Evolutionary conservation across 352 stramenopile genomes (phyloP).

Genomic region (Globisporangium mamillatum): DNA sequence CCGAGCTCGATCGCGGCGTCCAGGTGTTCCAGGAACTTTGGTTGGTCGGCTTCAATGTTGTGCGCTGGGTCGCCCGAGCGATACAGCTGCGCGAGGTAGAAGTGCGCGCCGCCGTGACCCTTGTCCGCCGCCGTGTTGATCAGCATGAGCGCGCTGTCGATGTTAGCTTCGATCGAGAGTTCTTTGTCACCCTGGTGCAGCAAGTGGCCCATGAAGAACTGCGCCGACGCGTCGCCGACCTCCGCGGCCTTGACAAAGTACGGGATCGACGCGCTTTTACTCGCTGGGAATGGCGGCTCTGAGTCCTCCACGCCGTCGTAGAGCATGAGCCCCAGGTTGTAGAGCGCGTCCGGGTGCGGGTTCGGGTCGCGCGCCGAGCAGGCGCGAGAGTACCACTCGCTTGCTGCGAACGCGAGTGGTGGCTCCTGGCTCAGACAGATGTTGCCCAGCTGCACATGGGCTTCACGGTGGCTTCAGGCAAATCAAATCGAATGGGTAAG

Average conservation of each 20-base stretch:
- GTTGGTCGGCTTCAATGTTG: constrained; percentile 38
- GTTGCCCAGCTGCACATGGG: constrained; percentile 81
- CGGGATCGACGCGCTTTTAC: constrained; percentile 56
- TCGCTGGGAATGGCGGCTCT: constrained; percentile 55
- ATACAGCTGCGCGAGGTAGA: constrained; percentile 87
- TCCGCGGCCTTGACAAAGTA: constrained; percentile 83
- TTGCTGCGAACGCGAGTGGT: constrained; percentile 63
- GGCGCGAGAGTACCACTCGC: constrained; percentile 72
- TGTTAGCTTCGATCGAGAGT: constrained; percentile 58
- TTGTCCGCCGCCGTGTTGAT: constrained; percentile 70
- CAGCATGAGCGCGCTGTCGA: constrained; percentile 67
- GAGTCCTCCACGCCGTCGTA: constrained; percentile 73
- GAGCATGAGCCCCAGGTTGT: constrained; percentile 81
- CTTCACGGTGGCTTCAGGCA: constrained; percentile 50
- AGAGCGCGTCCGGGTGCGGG: constrained; percentile 76
- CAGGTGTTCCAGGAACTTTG: constrained; percentile 65
- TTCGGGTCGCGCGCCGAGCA: constrained; percentile 39
- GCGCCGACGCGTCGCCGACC: constrained; percentile 67
- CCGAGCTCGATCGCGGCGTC: constrained; percentile 55
- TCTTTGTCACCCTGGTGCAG: constrained; percentile 76
- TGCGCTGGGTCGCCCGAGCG: constrained; percentile 64
- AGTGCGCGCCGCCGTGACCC: constrained; percentile 69
- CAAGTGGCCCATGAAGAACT: constrained; percentile 86
- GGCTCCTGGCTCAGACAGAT: constrained; percentile 77
- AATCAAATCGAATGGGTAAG: background rate